phyloP scores from a whole-genome alignment of 2,329 filamentous ascomycete species.

The Botrytis sinoallii region DNA sequence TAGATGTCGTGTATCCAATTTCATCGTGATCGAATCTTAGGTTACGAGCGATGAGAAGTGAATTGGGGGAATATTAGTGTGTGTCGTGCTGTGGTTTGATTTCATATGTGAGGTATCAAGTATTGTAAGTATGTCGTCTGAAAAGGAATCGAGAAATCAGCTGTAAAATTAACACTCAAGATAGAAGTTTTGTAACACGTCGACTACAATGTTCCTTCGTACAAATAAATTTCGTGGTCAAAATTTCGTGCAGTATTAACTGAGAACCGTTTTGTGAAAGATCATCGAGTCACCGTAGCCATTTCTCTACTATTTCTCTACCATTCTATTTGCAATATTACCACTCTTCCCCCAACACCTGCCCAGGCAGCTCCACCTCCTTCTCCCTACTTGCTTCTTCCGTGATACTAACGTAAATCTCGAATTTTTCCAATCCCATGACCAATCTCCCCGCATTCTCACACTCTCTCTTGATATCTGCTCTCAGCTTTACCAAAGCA shows the following conservation, averaged over 20 bases:
- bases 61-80: not conserved
- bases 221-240: not conserved
- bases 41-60: not conserved
- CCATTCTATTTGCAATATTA: not conserved
- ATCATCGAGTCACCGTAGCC: not conserved
- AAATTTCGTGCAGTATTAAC: not conserved
- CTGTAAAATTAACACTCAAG: not conserved
- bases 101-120: not conserved
- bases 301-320: not conserved
- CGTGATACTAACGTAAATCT: not conserved
- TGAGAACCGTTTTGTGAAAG: not conserved
- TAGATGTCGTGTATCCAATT: not conserved
- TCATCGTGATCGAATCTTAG: not conserved
- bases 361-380: not conserved
- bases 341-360: not conserved
- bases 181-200: not conserved
- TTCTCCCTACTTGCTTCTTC: not conserved
- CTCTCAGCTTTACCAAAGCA: not conserved
- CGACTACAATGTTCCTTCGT: not conserved
- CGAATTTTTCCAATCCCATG: not conserved
- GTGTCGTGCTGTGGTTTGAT: not conserved
- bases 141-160: not conserved
- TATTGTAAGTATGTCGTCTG: not conserved
- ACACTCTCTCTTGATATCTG: not conserved
- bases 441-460: not conserved